Evolutionary conservation across 768 basidiomycete genomes (phyloP).

Genomic region (Trametes cubensis): DNA sequence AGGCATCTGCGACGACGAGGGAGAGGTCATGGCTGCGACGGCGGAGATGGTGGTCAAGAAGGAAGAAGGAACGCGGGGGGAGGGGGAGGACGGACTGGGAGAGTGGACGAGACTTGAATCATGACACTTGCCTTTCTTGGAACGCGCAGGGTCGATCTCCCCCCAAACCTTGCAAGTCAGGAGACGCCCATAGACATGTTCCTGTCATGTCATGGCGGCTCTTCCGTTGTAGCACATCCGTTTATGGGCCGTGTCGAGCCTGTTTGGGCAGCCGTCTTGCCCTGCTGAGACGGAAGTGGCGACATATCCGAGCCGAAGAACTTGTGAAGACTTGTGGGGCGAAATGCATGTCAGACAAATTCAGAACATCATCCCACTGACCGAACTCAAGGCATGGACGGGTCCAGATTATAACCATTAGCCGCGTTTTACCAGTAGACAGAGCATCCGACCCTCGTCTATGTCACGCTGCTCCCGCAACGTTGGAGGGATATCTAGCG

Average conservation of each 20-base stretch:
- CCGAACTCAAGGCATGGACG: neutral
- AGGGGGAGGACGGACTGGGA: conserved; percentile 2
- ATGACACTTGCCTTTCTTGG: conserved; percentile 24
- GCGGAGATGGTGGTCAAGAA: conserved; percentile 12
- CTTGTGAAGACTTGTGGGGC: conserved; percentile 3
- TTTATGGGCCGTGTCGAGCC: conserved; percentile 11
- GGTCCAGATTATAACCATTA: conserved; percentile 6
- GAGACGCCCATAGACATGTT: conserved; percentile 11
- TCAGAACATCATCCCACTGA: too few species aligned
- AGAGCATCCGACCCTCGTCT: conserved; percentile 12
- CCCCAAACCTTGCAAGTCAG: conserved; percentile 13
- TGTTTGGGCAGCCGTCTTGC: conserved; percentile 2
- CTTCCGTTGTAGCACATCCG: conserved; percentile 1
- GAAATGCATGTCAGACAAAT: conserved; percentile 10
- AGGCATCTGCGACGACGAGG: conserved; percentile 22
- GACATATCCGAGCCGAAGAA: neutral
- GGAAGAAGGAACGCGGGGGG: conserved; percentile 2
- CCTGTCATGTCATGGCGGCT: conserved; percentile 14
- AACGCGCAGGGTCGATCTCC: conserved; percentile 13
- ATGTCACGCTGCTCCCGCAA: conserved; percentile 1
- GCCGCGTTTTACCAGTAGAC: conserved; percentile 18
- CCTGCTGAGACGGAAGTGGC: neutral
- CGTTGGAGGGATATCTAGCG: conserved; percentile 9
- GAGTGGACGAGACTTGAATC: neutral
- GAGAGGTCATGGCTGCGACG: conserved; percentile 7